phyloP scores from a whole-genome alignment of 306 rosid species.

The Fragaria vesca region DNA sequence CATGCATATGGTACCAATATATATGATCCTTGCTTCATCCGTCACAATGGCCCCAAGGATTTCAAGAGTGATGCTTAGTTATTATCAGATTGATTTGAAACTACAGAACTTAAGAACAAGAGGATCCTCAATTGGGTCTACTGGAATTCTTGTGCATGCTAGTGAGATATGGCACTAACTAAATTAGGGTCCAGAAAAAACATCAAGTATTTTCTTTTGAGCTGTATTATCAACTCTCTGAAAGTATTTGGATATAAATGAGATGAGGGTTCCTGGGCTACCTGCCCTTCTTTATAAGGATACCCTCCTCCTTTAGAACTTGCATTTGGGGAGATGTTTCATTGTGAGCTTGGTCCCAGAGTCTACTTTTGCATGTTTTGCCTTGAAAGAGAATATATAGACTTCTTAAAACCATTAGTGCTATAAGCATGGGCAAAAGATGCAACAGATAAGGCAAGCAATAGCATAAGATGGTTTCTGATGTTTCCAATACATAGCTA shows the following conservation, averaged over 20 bases:
- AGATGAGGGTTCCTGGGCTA: constrained; percentile 10
- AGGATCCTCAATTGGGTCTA: neutral
- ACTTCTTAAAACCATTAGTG: constrained; percentile 6
- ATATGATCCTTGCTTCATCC: constrained; percentile 3
- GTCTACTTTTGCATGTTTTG: constrained; percentile 1
- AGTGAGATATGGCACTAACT: constrained; percentile 8
- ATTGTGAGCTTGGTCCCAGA: constrained; percentile 9
- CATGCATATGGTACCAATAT: neutral
- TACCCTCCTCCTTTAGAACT: neutral
- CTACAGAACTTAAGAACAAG: neutral
- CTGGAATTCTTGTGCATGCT: neutral
- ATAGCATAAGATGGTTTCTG: neutral
- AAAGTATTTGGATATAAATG: constrained; percentile 15
- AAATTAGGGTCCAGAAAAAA: constrained; percentile 8
- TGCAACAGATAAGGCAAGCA: neutral
- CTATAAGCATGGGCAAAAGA: constrained; percentile 11
- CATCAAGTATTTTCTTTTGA: constrained; percentile 7
- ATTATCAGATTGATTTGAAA: constrained; percentile 4
- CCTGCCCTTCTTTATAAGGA: constrained; percentile 15
- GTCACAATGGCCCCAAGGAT: constrained; percentile 3
- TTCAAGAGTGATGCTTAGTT: neutral
- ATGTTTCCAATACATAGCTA: neutral
- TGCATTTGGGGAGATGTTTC: constrained; percentile 15
- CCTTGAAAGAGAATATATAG: constrained; percentile 3
- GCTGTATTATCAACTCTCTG: constrained; percentile 8